Conservation (phyloP, 75 land plant genomes). For the Picea glauca region DNA sequence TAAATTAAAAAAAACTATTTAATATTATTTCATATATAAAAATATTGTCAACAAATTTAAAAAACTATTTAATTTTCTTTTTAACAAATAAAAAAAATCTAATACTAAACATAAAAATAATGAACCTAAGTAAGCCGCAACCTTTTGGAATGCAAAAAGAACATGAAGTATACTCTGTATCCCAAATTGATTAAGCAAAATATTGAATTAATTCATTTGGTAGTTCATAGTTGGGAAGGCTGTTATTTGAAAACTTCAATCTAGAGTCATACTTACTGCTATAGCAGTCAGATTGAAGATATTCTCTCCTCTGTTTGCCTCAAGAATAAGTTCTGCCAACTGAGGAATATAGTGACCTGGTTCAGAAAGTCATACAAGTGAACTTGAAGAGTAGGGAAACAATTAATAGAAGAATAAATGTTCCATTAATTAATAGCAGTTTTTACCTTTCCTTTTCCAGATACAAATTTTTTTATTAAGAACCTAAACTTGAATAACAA, state of each 20-base stretch:
- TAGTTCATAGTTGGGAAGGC: background rate
- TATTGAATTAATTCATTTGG: background rate
- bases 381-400: too few species aligned
- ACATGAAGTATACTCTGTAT: background rate
- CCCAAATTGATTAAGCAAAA: background rate
- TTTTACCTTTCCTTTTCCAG: background rate
- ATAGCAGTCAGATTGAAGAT: slow-evolving; percentile 70
- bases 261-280: slow-evolving; percentile 51
- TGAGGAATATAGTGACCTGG: slow-evolving; percentile 97
- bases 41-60: too few species aligned
- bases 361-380: background rate
- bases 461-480: background rate
- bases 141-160: too few species aligned
- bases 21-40: too few species aligned
- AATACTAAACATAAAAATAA: too few species aligned
- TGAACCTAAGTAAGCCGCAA: too few species aligned
- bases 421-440: too few species aligned
- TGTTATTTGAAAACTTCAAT: background rate
- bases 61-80: too few species aligned
- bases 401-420: too few species aligned
- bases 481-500: background rate
- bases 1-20: too few species aligned
- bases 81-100: background rate
- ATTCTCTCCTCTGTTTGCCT: slow-evolving; percentile 49
- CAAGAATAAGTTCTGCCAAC: slow-evolving; percentile 72